Percentiles rank a stretch among this genome's conserved stretches.
Conservation (phyloP, 768 basidiomycete species). For the Tylopilus rubrobrunneus region DNA sequence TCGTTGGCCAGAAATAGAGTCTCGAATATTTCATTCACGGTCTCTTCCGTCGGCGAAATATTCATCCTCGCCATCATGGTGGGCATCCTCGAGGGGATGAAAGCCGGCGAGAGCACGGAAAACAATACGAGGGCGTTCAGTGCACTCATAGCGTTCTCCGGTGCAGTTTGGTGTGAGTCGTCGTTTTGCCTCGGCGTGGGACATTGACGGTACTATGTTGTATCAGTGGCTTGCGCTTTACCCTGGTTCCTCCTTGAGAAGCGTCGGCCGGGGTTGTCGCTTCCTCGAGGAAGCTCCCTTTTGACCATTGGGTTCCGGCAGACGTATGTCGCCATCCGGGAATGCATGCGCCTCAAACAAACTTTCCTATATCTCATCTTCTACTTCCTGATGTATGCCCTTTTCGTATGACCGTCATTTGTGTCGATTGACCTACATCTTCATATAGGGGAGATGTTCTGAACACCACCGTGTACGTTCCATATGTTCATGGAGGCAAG, state of each 20-base stretch:
- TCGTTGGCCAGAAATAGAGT: constrained; percentile 69
- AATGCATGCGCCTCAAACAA: constrained; percentile 66
- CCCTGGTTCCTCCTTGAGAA: constrained; percentile 76
- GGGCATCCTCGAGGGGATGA: constrained; percentile 66
- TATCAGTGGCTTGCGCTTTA: constrained; percentile 56
- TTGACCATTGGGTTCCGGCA: constrained; percentile 68
- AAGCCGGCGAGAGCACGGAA: constrained; percentile 55
- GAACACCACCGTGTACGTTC: constrained; percentile 65
- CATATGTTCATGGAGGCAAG: not conserved
- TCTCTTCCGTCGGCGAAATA: constrained; percentile 68
- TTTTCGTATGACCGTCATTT: not conserved
- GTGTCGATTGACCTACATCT: not conserved
- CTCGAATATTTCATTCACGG: constrained; percentile 70
- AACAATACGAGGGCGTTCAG: constrained; percentile 77
- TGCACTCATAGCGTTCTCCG: constrained; percentile 73
- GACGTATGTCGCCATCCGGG: constrained; percentile 54
- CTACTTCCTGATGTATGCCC: constrained; percentile 68
- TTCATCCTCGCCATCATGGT: constrained; percentile 69
- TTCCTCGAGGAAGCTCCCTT: constrained; percentile 53
- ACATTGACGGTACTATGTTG: not conserved
- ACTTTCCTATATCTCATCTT: constrained; percentile 72
- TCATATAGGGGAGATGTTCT: constrained; percentile 62
- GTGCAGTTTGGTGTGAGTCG: constrained; percentile 66
- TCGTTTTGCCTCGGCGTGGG: not conserved
- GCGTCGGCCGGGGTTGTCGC: constrained; percentile 56